Conservation (phyloP, 1,139 yeast genomes). For the Kluyveromyces marxianus region DNA sequence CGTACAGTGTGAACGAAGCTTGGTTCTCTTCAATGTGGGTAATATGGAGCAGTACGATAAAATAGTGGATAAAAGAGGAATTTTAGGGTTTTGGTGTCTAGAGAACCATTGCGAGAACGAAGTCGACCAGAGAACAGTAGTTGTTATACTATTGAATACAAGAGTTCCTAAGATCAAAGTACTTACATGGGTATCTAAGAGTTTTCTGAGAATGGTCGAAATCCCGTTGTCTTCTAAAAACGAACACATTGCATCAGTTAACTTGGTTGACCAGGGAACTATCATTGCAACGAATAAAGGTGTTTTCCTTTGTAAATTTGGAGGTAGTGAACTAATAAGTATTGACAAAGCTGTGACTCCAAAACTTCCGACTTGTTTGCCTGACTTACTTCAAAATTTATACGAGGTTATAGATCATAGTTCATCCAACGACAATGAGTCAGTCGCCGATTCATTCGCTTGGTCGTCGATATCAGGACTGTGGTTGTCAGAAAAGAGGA, state of each 20-base stretch:
- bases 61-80: constrained; percentile 27
- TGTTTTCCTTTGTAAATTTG: constrained; percentile 21
- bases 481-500: constrained; percentile 1
- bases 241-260: constrained; percentile 18
- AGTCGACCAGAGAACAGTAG: constrained; percentile 13
- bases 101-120: constrained; percentile 8
- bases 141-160: constrained; percentile 18
- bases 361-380: constrained; percentile 18
- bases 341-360: constrained; percentile 18
- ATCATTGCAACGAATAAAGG: constrained; percentile 20
- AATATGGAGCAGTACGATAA: constrained; percentile 27
- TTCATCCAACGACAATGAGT: neutral
- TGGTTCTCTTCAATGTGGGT: constrained; percentile 23
- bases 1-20: constrained; percentile 20
- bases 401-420: neutral
- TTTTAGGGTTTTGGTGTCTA: constrained; percentile 21
- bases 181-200: constrained; percentile 24
- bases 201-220: constrained; percentile 22
- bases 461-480: neutral
- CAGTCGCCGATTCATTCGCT: constrained; percentile 1
- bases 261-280: constrained; percentile 13
- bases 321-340: constrained; percentile 10
- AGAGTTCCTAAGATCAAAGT: constrained; percentile 17
- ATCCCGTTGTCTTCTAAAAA: constrained; percentile 15
- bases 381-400: constrained; percentile 15